phyloP scores from a whole-genome alignment of 441 rosid species.

The Erysimum pusillum region DNA sequence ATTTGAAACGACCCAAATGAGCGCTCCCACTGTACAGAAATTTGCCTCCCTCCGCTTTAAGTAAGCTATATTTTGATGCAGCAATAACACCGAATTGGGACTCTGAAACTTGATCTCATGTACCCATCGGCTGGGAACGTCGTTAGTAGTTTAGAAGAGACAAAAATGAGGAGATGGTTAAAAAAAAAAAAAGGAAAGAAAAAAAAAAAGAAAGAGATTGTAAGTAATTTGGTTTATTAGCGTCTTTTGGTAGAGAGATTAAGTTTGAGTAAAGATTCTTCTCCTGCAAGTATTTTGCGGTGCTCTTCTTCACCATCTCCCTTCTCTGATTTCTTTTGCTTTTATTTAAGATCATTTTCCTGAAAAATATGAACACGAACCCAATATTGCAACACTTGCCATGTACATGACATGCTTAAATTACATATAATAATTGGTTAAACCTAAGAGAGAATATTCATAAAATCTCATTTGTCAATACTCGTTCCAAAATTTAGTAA shows the following conservation, averaged over 20 bases:
- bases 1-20: conserved; percentile 25
- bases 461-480: not conserved
- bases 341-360: not conserved
- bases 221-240: conserved; percentile 62
- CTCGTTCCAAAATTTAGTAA: not conserved
- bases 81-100: conserved; percentile 43
- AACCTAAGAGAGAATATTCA: not conserved
- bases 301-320: conserved; percentile 9
- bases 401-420: not conserved
- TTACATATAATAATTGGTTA: not conserved
- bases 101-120: conserved; percentile 37
- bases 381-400: conserved; percentile 21
- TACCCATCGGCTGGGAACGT: conserved; percentile 40
- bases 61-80: conserved; percentile 46
- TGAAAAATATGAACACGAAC: not conserved
- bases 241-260: conserved; percentile 37
- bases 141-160: conserved; percentile 36
- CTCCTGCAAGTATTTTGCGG: conserved; percentile 30
- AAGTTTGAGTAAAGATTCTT: conserved; percentile 31
- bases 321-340: not conserved
- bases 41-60: conserved; percentile 22
- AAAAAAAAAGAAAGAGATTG: conserved; percentile 40
- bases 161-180: conserved; percentile 28
- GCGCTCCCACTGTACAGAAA: conserved; percentile 42
- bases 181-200: not conserved